Conservation (phyloP, 1,284 basidiomycete genomes). For the Mycena citricolor region DNA sequence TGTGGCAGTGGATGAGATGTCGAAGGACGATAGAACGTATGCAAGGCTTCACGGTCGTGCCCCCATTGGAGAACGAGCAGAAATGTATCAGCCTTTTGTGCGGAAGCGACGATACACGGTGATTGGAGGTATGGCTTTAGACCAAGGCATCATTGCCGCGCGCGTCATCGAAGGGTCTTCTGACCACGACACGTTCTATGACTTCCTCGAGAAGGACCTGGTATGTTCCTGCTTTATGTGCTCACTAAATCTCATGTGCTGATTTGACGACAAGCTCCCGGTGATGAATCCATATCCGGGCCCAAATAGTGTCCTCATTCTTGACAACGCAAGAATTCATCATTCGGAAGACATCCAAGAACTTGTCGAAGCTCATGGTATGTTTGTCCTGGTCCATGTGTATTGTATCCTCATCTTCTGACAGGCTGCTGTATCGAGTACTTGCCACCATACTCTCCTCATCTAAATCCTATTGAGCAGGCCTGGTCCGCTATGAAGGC, state of each 20-base stretch:
- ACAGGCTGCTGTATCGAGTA: slow-evolving; percentile 20
- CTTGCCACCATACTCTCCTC: slow-evolving; percentile 24
- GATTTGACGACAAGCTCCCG: slow-evolving; percentile 18
- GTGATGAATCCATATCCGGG: slow-evolving; percentile 24
- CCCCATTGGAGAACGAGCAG: slow-evolving; percentile 16
- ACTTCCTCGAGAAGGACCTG: slow-evolving; percentile 24
- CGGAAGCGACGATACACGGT: slow-evolving; percentile 22
- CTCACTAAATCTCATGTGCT: not conserved
- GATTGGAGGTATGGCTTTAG: slow-evolving; percentile 23
- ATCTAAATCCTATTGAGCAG: slow-evolving; percentile 23
- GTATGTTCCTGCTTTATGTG: slow-evolving; percentile 9
- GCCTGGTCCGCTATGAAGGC: slow-evolving; percentile 21
- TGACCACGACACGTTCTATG: slow-evolving; percentile 18
- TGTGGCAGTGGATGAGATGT: slow-evolving; percentile 23
- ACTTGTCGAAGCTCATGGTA: slow-evolving; percentile 15
- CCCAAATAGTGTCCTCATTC: slow-evolving; percentile 23
- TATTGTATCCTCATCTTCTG: too few relatives aligned
- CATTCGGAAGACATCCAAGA: slow-evolving; percentile 21
- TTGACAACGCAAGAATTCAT: slow-evolving; percentile 27
- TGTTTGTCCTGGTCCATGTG: slow-evolving; percentile 1
- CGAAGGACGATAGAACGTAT: slow-evolving; percentile 31
- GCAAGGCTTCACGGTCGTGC: slow-evolving; percentile 24
- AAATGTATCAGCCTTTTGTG: slow-evolving; percentile 25
- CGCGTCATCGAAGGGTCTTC: slow-evolving; percentile 26
- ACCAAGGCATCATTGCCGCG: slow-evolving; percentile 24